Percentiles rank a stretch among this genome's conserved stretches.
phyloP scores from a whole-genome alignment of 2,329 filamentous ascomycete genomes.

The Leptoxyphium fumago region DNA sequence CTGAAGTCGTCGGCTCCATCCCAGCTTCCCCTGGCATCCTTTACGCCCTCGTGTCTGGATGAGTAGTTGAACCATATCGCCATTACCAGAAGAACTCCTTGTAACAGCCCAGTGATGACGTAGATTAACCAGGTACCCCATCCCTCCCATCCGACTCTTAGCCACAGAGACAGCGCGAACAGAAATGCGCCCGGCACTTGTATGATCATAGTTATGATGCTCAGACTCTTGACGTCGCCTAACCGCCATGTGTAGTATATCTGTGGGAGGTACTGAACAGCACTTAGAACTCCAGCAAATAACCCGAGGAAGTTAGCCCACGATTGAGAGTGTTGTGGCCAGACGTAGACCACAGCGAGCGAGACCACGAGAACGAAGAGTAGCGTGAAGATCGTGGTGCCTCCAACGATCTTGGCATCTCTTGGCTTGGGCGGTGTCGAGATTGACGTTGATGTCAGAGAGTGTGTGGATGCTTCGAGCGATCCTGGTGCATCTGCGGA shows the following conservation, averaged over 20 bases:
- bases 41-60: conserved; percentile 1
- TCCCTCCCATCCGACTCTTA: conserved; percentile 61
- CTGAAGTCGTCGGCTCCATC: conserved; percentile 1
- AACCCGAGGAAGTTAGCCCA: conserved; percentile 84
- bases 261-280: conserved; percentile 86
- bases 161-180: conserved; percentile 63
- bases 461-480: conserved; percentile 19
- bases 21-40: neutral
- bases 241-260: conserved; percentile 81
- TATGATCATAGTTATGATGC: conserved; percentile 96
- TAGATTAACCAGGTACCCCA: conserved; percentile 97
- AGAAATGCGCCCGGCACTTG: conserved; percentile 88
- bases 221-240: conserved; percentile 77
- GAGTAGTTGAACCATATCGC: conserved; percentile 58
- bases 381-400: conserved; percentile 59
- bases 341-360: conserved; percentile 51
- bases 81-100: conserved; percentile 68
- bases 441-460: conserved; percentile 37
- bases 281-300: conserved; percentile 61
- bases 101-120: conserved; percentile 69
- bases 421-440: conserved; percentile 46
- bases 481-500: conserved; percentile 17
- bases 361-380: conserved; percentile 50
- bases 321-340: conserved; percentile 47
- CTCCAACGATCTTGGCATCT: conserved; percentile 62